Base-by-base conservation (phyloP, 2,329 filamentous ascomycete genomes). In the Sporothrix mexicana region DNA sequence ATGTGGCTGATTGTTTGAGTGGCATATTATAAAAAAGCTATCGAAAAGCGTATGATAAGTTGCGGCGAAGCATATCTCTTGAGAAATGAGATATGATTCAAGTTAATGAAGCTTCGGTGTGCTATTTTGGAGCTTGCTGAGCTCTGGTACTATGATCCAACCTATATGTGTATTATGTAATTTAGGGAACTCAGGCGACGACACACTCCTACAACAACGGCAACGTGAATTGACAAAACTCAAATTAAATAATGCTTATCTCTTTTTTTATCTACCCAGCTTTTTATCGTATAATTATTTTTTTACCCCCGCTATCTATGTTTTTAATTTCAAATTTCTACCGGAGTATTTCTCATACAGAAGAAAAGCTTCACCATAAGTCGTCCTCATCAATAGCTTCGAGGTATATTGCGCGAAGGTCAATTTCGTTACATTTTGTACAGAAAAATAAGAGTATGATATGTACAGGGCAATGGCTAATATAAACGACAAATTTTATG, bases 161-260 rank as follows among this genome's bases (percentile, higher is more conserved):
- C 25, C 17, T 36, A 36, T 15, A 20, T 49, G 20, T 12, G 36
- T 69, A 69, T 69, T 69, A 69, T 69, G 66, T 69, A 69, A 69
- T 53, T 20, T 25, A 41, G 41, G 45, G 23, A 49, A 49, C n/a
- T 2, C 15, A 23, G 7, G 12, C 4, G 4, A n/a, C n/a, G 8
- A 20, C 51, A 13, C 13, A 51, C 1, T 2, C 53, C 12, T 57
- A 30, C 53, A 30, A 57, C 20, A 55, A 17, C 45, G 15, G 8
- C 51, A 23, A 20, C 51, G 30, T 36, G 30, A 36, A 36, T 36
- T 36, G 30, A 12, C 4, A 45, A 47, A 13, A 47, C 45, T 47
- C 45, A 47, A 36, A 36, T 36, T 36, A 36, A 36, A 36, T 36
- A 36, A 36, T 36, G 30, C 5, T 36, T 36, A 7, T 4, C 30